Evolutionary conservation across 805 yeast genomes (phyloP).

Genomic region (Kazachstania taianensis): DNA sequence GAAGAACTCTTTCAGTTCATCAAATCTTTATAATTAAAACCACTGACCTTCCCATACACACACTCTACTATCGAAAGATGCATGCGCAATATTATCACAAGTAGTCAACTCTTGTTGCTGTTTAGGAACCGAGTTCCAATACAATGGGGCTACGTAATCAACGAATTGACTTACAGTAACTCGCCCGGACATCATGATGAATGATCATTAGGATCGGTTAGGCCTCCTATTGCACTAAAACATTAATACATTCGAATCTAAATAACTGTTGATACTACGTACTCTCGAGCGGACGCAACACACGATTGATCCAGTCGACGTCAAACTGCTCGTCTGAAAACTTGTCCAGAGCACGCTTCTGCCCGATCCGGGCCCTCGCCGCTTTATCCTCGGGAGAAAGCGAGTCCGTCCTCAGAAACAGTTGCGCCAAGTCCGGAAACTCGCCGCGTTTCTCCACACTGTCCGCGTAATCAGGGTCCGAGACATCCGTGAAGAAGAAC

Average conservation of each 20-base stretch:
- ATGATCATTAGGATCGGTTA: too few relatives aligned
- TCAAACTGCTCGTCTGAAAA: conserved; percentile 57
- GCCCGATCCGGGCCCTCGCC: conserved; percentile 38
- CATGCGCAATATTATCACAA: too few relatives aligned
- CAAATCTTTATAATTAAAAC: too few relatives aligned
- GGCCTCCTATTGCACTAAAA: not conserved
- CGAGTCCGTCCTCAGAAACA: conserved; percentile 37
- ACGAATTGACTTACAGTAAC: too few relatives aligned
- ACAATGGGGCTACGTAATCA: too few relatives aligned
- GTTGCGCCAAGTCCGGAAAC: conserved; percentile 37
- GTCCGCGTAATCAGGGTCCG: conserved; percentile 57
- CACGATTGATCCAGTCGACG: conserved; percentile 38
- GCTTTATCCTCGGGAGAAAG: conserved; percentile 31
- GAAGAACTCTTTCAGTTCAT: too few relatives aligned
- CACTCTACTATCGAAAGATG: too few relatives aligned
- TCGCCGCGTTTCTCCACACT: conserved; percentile 21
- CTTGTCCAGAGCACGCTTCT: conserved; percentile 35
- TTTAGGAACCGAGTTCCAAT: too few relatives aligned
- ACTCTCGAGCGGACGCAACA: conserved; percentile 11
- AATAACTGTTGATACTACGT: not conserved
- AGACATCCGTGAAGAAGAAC: conserved; percentile 59
- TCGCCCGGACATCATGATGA: too few relatives aligned
- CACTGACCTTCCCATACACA: too few relatives aligned
- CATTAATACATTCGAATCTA: conserved; percentile 1
- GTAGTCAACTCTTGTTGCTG: too few relatives aligned